Percentiles rank a stretch among this genome's conserved stretches.
Evolutionary conservation across 2,329 filamentous ascomycete genomes (phyloP).

Genomic region (Penicillium occitanis): DNA sequence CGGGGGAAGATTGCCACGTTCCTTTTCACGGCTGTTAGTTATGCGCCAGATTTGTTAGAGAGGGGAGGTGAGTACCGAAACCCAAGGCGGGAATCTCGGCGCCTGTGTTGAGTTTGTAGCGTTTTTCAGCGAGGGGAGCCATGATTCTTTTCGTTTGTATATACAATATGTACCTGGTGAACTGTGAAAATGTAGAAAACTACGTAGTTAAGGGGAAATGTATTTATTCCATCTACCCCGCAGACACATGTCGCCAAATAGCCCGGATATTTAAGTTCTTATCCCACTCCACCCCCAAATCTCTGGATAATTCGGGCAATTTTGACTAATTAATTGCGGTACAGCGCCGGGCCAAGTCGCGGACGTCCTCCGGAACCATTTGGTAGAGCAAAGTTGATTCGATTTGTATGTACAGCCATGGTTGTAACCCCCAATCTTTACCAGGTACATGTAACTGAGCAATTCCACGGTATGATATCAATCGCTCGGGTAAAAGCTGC

Average conservation of each 20-base stretch:
- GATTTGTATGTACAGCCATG: neutral
- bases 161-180: neutral
- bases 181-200: neutral
- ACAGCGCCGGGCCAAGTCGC: neutral
- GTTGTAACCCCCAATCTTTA: neutral
- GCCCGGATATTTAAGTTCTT: neutral
- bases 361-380: neutral
- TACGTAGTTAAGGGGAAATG: neutral
- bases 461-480: neutral
- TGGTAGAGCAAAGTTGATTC: neutral
- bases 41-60: neutral
- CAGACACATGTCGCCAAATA: neutral
- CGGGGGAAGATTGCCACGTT: slow-evolving; percentile 52
- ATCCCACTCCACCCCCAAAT: neutral
- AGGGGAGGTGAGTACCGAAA: slow-evolving; percentile 40
- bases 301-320: neutral
- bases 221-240: neutral
- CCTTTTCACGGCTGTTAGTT: slow-evolving; percentile 1
- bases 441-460: neutral
- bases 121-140: slow-evolving; percentile 29
- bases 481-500: too few relatives aligned
- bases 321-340: neutral
- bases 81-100: slow-evolving; percentile 50
- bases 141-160: neutral
- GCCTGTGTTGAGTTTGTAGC: slow-evolving; percentile 50